These are phyloP conservation scores for Rhynchospora pubera DNA, from an alignment of 176 grass and related monocot genomes.

Conservation along the genomic window DNA sequence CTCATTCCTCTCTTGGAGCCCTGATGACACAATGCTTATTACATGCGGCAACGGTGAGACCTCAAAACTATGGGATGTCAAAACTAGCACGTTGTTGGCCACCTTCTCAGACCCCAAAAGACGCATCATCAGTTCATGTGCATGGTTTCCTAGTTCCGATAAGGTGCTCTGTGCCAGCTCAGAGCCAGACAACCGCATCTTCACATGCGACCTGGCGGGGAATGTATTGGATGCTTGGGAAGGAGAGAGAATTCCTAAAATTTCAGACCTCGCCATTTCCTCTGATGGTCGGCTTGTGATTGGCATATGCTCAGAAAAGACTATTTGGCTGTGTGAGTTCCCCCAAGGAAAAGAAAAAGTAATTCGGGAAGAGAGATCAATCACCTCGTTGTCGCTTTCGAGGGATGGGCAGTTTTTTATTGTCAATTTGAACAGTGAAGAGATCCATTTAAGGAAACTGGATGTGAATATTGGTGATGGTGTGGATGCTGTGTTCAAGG, in stretches of 20 bases:
- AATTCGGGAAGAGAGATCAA: conserved; percentile 54
- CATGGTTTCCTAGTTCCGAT: conserved; percentile 88
- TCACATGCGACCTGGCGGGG: conserved; percentile 80
- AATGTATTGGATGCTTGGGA: conserved; percentile 67
- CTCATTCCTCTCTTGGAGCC: conserved; percentile 86
- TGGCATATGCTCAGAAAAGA: conserved; percentile 46
- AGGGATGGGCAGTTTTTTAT: conserved; percentile 69
- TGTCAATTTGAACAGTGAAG: conserved; percentile 86
- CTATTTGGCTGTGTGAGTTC: conserved; percentile 74
- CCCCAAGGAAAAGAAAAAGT: conserved; percentile 54
- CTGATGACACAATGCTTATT: conserved; percentile 75
- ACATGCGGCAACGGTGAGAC: conserved; percentile 62
- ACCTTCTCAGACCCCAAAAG: conserved; percentile 35
- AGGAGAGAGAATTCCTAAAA: conserved; percentile 93
- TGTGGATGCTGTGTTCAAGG: conserved; percentile 57
- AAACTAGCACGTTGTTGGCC: conserved; percentile 56
- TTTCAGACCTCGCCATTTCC: conserved; percentile 69
- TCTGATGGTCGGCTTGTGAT: conserved; percentile 64
- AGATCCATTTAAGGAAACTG: conserved; percentile 87
- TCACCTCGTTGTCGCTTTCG: conserved; percentile 78
- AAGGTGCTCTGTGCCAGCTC: conserved; percentile 84
- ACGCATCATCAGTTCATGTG: conserved; percentile 54
- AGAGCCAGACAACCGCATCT: conserved; percentile 54
- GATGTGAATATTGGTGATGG: conserved; percentile 29
- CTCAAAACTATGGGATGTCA: conserved; percentile 77